These are phyloP conservation scores for Emiliania huxleyi DNA, from an alignment of 78 protist genomes.

Conservation along the genomic window DNA sequence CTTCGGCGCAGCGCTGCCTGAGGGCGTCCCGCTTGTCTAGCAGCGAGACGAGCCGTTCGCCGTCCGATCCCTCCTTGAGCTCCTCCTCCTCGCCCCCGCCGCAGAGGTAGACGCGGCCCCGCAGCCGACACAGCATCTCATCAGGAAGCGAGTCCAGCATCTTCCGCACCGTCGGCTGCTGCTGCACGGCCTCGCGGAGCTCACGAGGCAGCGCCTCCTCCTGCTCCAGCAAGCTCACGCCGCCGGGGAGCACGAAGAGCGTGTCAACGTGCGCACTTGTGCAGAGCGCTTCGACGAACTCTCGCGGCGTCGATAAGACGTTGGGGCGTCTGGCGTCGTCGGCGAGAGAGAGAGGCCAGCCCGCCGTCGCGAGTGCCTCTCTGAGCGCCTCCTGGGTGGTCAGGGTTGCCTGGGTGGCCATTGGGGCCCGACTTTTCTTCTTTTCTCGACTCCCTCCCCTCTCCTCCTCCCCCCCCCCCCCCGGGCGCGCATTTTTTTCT, in stretches of 20 bases:
- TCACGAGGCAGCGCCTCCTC: neutral
- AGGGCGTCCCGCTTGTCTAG: neutral
- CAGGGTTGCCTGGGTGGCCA: no score
- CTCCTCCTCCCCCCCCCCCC: no score
- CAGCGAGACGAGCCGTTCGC: neutral
- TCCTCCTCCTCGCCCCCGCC: neutral
- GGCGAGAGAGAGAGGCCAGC: no score
- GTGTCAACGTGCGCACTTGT: neutral
- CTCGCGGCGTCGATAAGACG: no score
- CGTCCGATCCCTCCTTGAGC: neutral
- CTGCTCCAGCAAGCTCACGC: neutral
- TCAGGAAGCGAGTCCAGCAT: neutral
- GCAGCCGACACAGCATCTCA: neutral
- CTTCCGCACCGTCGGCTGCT: no score
- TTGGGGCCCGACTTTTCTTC: no score
- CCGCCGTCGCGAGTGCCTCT: no score
- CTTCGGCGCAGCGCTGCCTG: neutral
- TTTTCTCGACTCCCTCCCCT: no score
- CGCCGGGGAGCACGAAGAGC: neutral
- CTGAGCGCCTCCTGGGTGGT: no score
- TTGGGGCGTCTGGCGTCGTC: no score
- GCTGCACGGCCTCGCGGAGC: neutral
- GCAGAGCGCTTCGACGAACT: no score
- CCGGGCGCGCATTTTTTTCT: no score
- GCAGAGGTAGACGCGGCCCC: neutral